phyloP scores from a whole-genome alignment of 805 yeast species.

The Candida ipomoeae region DNA sequence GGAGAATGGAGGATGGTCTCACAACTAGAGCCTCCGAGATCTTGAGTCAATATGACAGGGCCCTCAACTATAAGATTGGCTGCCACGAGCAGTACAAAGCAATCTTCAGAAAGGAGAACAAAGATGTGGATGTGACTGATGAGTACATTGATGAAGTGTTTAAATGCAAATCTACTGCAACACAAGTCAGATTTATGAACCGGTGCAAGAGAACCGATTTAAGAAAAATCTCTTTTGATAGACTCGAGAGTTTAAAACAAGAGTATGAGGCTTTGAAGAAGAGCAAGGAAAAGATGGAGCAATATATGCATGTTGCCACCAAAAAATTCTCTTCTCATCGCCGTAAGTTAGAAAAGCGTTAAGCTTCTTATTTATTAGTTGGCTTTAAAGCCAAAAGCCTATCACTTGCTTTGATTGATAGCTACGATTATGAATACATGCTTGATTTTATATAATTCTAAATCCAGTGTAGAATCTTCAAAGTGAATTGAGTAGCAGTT shows the following conservation, averaged over 20 bases:
- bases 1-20: neutral
- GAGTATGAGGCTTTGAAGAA: neutral
- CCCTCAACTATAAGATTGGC: neutral
- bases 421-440: neutral
- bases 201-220: neutral
- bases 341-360: neutral
- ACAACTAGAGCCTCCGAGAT: neutral
- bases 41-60: neutral
- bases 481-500: too few species aligned
- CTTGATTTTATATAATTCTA: neutral
- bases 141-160: neutral
- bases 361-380: neutral
- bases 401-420: neutral
- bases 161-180: neutral
- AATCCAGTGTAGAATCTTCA: too few species aligned
- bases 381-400: neutral
- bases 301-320: neutral
- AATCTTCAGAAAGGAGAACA: neutral
- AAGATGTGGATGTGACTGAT: neutral
- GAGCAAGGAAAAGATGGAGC: neutral
- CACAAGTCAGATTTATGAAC: neutral
- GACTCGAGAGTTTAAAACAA: neutral
- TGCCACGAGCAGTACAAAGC: constrained; percentile 1
- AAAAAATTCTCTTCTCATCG: neutral
- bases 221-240: neutral